Evolutionary conservation across 148 eudicot genomes (phyloP).

Genomic region (Rhododendron molle): DNA sequence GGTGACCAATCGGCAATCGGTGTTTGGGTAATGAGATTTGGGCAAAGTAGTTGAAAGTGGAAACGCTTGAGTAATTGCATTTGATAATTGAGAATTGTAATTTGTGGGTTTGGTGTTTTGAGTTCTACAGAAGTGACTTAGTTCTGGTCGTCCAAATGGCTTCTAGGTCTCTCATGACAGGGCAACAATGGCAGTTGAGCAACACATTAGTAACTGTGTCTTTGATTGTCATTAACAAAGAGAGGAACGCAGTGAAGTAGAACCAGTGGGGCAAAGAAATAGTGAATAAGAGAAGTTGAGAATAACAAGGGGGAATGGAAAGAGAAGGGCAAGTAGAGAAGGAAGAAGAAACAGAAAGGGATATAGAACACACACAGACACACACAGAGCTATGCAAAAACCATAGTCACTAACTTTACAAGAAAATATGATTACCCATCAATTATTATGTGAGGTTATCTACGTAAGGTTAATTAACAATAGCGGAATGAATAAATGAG

Average conservation of each 20-base stretch:
- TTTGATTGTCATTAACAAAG: not conserved
- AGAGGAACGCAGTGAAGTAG: not conserved
- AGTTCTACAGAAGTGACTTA: not conserved
- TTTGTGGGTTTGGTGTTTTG: not conserved
- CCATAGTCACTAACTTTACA: not conserved
- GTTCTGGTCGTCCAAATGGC: not conserved
- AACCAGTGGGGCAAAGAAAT: not conserved
- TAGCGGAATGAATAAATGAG: not conserved
- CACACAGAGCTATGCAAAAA: not conserved
- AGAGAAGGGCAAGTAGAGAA: not conserved
- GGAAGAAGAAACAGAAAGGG: not conserved
- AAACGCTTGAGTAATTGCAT: not conserved
- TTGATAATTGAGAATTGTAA: not conserved
- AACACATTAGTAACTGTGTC: not conserved
- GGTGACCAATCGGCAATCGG: not conserved
- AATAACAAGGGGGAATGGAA: not conserved
- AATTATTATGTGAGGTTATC: not conserved
- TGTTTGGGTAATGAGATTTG: not conserved
- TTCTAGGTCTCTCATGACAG: not conserved
- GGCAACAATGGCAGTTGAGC: not conserved
- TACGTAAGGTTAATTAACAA: not conserved
- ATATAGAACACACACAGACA: not conserved
- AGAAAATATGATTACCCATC: not conserved
- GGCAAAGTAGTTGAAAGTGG: too few species aligned
- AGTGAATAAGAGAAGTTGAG: not conserved